Evolutionary conservation across 2,329 filamentous ascomycete genomes (phyloP), one percentile per base, ranked within the genome.

Genomic region (Daldinia sp.): DNA sequence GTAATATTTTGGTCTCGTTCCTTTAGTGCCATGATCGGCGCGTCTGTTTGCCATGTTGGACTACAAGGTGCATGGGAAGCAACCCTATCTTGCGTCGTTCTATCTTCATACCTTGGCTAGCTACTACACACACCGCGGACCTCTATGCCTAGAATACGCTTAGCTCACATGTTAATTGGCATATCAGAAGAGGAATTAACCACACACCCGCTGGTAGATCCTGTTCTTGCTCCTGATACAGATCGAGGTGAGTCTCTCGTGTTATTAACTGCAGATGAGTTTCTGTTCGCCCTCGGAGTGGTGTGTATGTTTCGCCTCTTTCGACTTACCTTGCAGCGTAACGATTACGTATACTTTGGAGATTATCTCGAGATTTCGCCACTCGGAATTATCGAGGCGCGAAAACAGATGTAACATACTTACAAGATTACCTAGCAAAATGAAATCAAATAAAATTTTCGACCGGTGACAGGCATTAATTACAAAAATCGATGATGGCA

Each of bases 1-100:
- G 56, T 27, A 50, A 47, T 41, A 32, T n/a, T 17, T 45, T 34
- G 43, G 39, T 50, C 47, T 58, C 27, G n/a, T 55, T 56, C 15
- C 27, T 43, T 50, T 64, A 61, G 56, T 54, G 61, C 27, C 34
- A 55, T 34, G 64, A 67, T 67, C 64, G 35, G 30, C 64, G 34
- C 30, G 8, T 47, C 11, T 27, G 32, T 48, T 61, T 64, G 29
- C 64, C 47, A 3, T 34, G 61, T 64, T 64, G 17, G 54, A 61
- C 48, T 6, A 2, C 25, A 43, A 52, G 39, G 41, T 61, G 54
- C 61, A 62, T 64, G 25, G 11, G 21, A 64, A 53, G 61, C 35
- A 64, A 67, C 64, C 61, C 64, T 58, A 61, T 67, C 64, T 56
- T 51, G 64, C 61, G 48, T 57, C 41, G n/a, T 57, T 34, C 54